Percentiles rank a stretch among this genome's conserved stretches.
Evolutionary conservation across 2,329 filamentous ascomycete species (phyloP).

Genomic region (Ophiocordyceps australis): DNA sequence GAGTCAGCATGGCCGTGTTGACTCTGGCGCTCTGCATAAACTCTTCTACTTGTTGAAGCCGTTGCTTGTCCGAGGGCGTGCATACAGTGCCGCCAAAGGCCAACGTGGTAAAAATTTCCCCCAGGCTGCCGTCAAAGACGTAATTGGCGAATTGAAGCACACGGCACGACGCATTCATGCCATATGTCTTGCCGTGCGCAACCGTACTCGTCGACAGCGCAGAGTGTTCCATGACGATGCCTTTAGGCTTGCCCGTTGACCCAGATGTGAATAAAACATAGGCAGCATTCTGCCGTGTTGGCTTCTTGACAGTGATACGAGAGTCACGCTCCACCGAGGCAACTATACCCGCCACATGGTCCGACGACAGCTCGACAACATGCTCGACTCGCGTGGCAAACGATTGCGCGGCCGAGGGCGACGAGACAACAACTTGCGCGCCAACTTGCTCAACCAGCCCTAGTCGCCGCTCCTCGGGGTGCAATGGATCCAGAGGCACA

Average conservation of each 20-base stretch:
- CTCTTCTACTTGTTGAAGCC: constrained; percentile 1
- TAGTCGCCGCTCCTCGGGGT: constrained; percentile 2
- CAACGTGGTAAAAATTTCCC: constrained; percentile 7
- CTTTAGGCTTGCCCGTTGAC: constrained; percentile 10
- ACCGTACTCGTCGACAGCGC: constrained; percentile 31
- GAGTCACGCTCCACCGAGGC: neutral
- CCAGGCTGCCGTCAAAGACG: constrained; percentile 28
- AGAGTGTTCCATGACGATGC: constrained; percentile 20
- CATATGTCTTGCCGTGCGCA: constrained; percentile 25
- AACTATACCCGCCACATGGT: neutral
- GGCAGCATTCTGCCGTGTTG: constrained; percentile 2
- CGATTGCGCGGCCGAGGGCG: neutral
- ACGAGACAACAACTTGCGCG: constrained; percentile 2
- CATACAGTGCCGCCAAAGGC: constrained; percentile 6
- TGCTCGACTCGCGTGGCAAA: no score
- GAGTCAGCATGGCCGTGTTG: constrained; percentile 6
- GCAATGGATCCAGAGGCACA: constrained; percentile 8
- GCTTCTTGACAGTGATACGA: neutral
- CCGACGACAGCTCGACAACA: no score
- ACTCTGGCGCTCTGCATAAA: neutral
- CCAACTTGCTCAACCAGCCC: constrained; percentile 2
- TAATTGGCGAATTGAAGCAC: constrained; percentile 32
- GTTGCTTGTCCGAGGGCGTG: constrained; percentile 5
- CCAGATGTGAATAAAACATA: constrained; percentile 12
- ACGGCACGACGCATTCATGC: constrained; percentile 26